These are phyloP conservation scores for Anisogramma anomala DNA, from an alignment of 2,329 filamentous ascomycete species.

Conservation along the genomic window DNA sequence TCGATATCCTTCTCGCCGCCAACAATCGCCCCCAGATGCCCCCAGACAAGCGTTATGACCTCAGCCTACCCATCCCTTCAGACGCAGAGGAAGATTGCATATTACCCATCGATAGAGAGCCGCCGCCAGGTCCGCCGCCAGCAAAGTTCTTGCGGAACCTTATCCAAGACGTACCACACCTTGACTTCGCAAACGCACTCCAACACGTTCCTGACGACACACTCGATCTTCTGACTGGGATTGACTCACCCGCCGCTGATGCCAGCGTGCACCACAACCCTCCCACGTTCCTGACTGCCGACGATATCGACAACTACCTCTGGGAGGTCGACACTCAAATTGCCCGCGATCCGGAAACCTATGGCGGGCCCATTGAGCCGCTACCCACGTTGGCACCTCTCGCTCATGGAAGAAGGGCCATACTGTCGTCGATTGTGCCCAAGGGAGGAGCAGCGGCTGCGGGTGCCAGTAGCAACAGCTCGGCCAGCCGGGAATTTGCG, in stretches of 20 bases:
- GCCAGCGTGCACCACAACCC: slow-evolving; percentile 44
- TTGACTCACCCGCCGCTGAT: slow-evolving; percentile 27
- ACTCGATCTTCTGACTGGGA: slow-evolving; percentile 35
- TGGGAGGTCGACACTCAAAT: slow-evolving; percentile 47
- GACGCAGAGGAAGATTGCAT: slow-evolving; percentile 46
- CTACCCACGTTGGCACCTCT: slow-evolving; percentile 42
- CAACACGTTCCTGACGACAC: slow-evolving; percentile 50
- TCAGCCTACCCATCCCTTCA: slow-evolving; percentile 39
- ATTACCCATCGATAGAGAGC: slow-evolving; percentile 74
- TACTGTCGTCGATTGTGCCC: slow-evolving; percentile 16
- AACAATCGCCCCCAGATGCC: slow-evolving; percentile 76
- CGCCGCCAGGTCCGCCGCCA: slow-evolving; percentile 23
- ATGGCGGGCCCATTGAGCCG: slow-evolving; percentile 18
- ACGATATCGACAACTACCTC: slow-evolving; percentile 65
- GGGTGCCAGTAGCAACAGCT: slow-evolving; percentile 27
- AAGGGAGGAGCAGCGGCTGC: slow-evolving; percentile 26
- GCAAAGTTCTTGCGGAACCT: slow-evolving; percentile 40
- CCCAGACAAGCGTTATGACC: slow-evolving; percentile 60
- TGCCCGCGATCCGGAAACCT: slow-evolving; percentile 29
- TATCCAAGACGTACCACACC: slow-evolving; percentile 40
- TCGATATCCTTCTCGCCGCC: slow-evolving; percentile 81
- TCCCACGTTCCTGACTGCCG: slow-evolving; percentile 54
- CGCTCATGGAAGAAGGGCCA: slow-evolving; percentile 23
- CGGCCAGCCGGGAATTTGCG: slow-evolving; percentile 34
- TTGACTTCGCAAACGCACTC: slow-evolving; percentile 40